Percentiles rank a stretch among this genome's conserved stretches.
phyloP scores from a whole-genome alignment of 352 stramenopile species.

The Pythium biforme region DNA sequence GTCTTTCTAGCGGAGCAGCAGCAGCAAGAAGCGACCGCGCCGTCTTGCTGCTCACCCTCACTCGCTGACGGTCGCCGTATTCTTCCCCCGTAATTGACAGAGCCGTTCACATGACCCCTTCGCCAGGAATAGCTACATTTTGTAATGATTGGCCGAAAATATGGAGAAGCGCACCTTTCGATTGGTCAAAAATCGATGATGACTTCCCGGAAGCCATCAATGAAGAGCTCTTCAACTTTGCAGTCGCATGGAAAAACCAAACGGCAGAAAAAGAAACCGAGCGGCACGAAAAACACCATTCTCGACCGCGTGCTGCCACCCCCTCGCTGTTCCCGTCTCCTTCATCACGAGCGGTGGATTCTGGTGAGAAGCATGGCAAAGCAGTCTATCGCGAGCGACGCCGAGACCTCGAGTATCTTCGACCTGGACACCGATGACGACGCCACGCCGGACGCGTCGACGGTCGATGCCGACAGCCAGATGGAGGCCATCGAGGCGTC shows the following conservation, averaged over 20 bases:
- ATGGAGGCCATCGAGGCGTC: conserved; percentile 60
- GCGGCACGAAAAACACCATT: no score
- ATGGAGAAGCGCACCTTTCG: background rate
- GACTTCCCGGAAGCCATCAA: background rate
- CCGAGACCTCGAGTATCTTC: conserved; percentile 10
- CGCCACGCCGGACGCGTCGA: background rate
- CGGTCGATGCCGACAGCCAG: conserved; percentile 40
- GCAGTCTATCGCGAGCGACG: background rate
- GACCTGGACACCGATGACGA: conserved; percentile 15
- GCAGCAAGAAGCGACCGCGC: background rate
- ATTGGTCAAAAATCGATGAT: conserved; percentile 11
- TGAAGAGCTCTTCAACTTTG: conserved; percentile 4
- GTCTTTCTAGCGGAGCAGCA: background rate
- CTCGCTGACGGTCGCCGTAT: no score
- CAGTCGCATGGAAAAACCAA: background rate
- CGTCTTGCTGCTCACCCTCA: no score
- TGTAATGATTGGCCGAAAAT: conserved; percentile 14
- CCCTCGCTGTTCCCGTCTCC: no score
- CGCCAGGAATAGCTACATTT: conserved; percentile 2
- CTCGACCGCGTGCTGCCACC: no score
- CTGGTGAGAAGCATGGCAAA: background rate
- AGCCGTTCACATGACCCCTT: background rate
- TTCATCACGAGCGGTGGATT: background rate
- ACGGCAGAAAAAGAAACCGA: conserved; percentile 21
- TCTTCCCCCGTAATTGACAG: no score